Evolutionary conservation across 2,329 filamentous ascomycete genomes (phyloP), one percentile per base, ranked within the genome.

Genomic region (Tolypocladium sp.): DNA sequence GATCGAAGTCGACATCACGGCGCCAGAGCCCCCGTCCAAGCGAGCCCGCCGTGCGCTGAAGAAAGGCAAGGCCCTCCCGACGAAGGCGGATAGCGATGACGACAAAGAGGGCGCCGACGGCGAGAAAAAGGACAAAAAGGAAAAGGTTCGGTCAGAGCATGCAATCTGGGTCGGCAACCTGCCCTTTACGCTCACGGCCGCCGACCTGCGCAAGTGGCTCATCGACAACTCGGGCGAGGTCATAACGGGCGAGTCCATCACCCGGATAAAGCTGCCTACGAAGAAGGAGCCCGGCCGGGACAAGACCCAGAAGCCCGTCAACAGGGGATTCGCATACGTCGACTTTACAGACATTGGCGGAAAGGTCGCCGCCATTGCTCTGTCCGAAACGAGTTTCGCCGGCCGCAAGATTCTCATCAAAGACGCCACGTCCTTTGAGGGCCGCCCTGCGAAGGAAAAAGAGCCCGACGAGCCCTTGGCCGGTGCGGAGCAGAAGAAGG

Each of bases 91-190:
- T 55, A 69, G 68, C 70, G 68, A 76, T 65, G 65, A 71, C 64
- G 67, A 75, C 65, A 65, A 67, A 20, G 70, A 67, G 62, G 67
- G 69, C 57, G 67, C 65, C 44, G 74, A 74, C 51, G 67, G 67
- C 7, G 71, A 75, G 42, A 69, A 74, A 59, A 75, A 75, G 61
- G 73, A 75, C 35, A 73, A 72, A 62, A 72, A 73, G 63, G 67
- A 81, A 58, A 79, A 82, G 64, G 76, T 79, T 65, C 87, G 91
- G 61, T 94, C 91, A 12, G 86, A 90, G 22, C 86, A 91, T 73
- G 91, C 92, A 62, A 85, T 99, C 64, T 99, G 94, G 94, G 90
- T 99, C 66, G 94, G 95, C 67, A 99, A 99, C 74, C 76, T 99
- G 63, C 85, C 89, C n/a, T 99, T 93, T 79, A 85, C 83, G 54